Conservation (phyloP, 2,329 filamentous ascomycete species). For the Fusarium chuoi region DNA sequence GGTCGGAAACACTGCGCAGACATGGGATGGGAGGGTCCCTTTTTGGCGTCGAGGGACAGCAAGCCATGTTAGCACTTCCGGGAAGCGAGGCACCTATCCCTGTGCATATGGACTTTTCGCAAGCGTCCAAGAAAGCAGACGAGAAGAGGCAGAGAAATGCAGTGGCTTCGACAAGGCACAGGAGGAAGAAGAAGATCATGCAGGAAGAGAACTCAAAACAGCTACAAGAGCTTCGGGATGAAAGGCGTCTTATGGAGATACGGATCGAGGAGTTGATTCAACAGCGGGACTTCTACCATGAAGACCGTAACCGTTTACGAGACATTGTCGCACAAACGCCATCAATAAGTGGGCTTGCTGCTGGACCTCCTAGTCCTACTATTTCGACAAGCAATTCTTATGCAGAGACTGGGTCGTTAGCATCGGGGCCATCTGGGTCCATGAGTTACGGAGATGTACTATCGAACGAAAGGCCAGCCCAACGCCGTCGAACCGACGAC, state of each 20-base stretch:
- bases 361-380: constrained; percentile 63
- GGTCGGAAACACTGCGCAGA: constrained; percentile 49
- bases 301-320: constrained; percentile 76
- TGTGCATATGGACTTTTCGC: constrained; percentile 81
- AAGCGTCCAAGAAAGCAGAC: constrained; percentile 83
- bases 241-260: constrained; percentile 71
- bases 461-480: constrained; percentile 57
- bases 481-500: constrained; percentile 60
- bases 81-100: constrained; percentile 56
- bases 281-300: constrained; percentile 75
- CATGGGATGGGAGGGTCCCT: constrained; percentile 42
- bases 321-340: constrained; percentile 72
- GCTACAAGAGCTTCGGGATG: constrained; percentile 75
- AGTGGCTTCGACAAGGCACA: constrained; percentile 84
- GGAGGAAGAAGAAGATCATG: constrained; percentile 83
- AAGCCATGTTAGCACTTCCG: constrained; percentile 53
- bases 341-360: constrained; percentile 63
- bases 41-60: constrained; percentile 48
- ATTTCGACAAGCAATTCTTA: constrained; percentile 51
- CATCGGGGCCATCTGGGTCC: constrained; percentile 41
- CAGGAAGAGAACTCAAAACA: constrained; percentile 77
- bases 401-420: constrained; percentile 51
- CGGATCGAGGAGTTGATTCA: constrained; percentile 57
- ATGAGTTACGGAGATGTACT: constrained; percentile 55
- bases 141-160: constrained; percentile 89